These are phyloP conservation scores for Knoxia roxburghii DNA, from an alignment of 257 asterid genomes.

Conservation along the genomic window DNA sequence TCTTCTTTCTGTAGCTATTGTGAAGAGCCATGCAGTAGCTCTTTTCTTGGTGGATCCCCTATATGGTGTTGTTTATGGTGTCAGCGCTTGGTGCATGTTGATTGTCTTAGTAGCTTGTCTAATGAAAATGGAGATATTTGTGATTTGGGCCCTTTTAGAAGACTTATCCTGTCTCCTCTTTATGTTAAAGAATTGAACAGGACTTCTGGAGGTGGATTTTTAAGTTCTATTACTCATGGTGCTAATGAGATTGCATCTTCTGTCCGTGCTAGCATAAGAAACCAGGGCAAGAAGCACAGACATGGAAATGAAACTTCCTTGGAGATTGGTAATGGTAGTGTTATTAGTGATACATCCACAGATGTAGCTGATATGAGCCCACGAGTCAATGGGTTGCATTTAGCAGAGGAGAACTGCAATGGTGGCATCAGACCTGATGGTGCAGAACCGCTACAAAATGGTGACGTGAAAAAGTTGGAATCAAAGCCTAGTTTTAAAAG, in stretches of 20 bases:
- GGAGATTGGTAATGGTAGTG: constrained; percentile 46
- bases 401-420: constrained; percentile 46
- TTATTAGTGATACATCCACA: constrained; percentile 46
- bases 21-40: constrained; percentile 91
- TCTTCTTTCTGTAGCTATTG: constrained; percentile 91
- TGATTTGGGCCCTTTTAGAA: constrained; percentile 82
- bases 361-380: constrained; percentile 44
- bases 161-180: constrained; percentile 86
- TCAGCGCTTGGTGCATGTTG: constrained; percentile 93
- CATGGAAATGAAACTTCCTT: constrained; percentile 46
- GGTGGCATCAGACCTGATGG: constrained; percentile 38
- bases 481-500: constrained; percentile 51
- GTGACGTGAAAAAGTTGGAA: constrained; percentile 49
- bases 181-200: constrained; percentile 56
- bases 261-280: constrained; percentile 87
- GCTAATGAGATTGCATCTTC: constrained; percentile 98
- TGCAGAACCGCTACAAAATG: constrained; percentile 37
- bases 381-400: constrained; percentile 39
- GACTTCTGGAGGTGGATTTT: constrained; percentile 65
- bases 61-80: constrained; percentile 99
- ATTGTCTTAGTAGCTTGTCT: constrained; percentile 77
- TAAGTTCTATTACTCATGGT: constrained; percentile 90
- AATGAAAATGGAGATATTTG: constrained; percentile 86
- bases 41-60: constrained; percentile 96
- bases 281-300: constrained; percentile 74